Evolutionary conservation across 495 filamentous ascomycete genomes (phyloP), one percentile per base, ranked within the genome.

Genomic region (Penicillium arizonense): DNA sequence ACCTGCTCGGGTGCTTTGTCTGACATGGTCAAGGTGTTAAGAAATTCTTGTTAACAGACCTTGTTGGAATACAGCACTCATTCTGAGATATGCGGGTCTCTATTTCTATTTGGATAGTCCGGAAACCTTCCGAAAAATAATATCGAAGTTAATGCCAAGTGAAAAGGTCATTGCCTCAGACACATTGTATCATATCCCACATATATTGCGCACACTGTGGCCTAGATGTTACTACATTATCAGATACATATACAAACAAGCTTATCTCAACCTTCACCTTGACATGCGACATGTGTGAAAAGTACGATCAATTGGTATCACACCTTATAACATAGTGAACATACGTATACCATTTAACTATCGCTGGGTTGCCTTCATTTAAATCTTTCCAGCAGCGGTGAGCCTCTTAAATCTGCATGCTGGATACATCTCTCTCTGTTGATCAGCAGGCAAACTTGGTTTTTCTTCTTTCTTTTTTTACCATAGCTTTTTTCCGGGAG

Each of bases 161-260:
- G 38, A 5, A 7, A 43, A 38, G 30, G 11, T 18, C n/a, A 14
- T 14, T 34, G 13, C 16, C 33, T 12, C 10, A 11, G 2, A 26
- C 13, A 4, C 0, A 55, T 55, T 36, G 42, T 44, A 43, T 49
- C 52, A 55, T 55, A 26, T 18, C 5, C 13, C 30, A 36, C 38
- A 36, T 33, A 13, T 3, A 44, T 48, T 54, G 52, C 52, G 38
- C 42, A 54, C 43, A 26, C 5, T 5, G 21, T 6, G 16, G 21
- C 4, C 43, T 38, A 11, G 13, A 13, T 16, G 26, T 41, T 33
- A 30, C 3, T 21, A 26, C 4, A 23, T 30, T 11, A 18, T 14
- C 11, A 5, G 5, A 24, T n/a, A n/a, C 4, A 14, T 37, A 37
- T 13, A 37, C 35, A 37, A 37, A 14, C 12, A 37, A n/a, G 2